Base-by-base conservation (phyloP, 768 basidiomycete genomes). In the Amanita pseudoporphyria region DNA sequence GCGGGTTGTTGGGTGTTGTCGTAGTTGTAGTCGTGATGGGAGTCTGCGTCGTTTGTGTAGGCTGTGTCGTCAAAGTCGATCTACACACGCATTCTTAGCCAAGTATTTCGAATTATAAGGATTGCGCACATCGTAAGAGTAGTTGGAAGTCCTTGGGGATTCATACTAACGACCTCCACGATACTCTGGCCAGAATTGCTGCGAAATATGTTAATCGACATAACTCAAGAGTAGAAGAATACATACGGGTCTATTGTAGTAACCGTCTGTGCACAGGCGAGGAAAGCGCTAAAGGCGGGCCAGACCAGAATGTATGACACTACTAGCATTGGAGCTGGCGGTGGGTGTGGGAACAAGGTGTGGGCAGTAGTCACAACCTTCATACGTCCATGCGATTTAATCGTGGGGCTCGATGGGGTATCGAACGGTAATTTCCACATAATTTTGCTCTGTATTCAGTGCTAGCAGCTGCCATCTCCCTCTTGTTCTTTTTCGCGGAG, bases 191-290 rank as follows among this genome's bases (percentile, higher is more conserved):
- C 83, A 24, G 49, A 50, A 35, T 16, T 35, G 64, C 63, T 51
- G 65, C 59, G 46, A 42, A 26, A 26, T 12, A 9, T 38, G 32
- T 28, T 43, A 40, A 24, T 10, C 39, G 46, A n/a, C 37, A 47
- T 12, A 52, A 16, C 9, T 30, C 16, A 32, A 22, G 21, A 26
- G 44, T 31, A 26, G 9, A 42, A 26, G 24, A 41, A 28, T n/a
- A 60, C 78, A 49, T 62, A 82, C 81, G 45, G 58, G 56, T 81
- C 65, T n/a, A 64, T 57, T 28, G 64, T 64, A 0, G 79, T 82
- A 28, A 62, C 31, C 1, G 73, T 74, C 67, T 81, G 81, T 31
- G 75, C 72, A 51, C 64, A 31, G 9, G 54, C 60, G 26, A 56
- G 37, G 26, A 60, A 45, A 35, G 55, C 44, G 41, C 64, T 45